These are phyloP conservation scores for Pichia thaimueangensis DNA, from an alignment of 805 yeast species.

Conservation along the genomic window DNA sequence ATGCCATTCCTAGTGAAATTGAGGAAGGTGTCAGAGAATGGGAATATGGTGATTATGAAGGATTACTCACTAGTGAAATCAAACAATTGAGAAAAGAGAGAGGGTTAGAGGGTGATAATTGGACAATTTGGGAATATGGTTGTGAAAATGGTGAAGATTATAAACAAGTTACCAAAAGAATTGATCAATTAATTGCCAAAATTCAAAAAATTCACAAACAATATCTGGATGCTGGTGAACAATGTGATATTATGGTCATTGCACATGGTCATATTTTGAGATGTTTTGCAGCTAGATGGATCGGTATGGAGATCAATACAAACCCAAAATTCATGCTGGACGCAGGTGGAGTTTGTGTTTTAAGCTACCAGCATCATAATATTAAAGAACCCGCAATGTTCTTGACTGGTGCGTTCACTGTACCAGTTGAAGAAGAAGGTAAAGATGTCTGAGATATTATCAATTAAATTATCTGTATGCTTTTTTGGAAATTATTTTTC, in stretches of 20 bases:
- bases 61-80: constrained; percentile 64
- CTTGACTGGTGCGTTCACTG: constrained; percentile 76
- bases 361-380: constrained; percentile 81
- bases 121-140: constrained; percentile 90
- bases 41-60: constrained; percentile 97
- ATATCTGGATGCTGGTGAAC: constrained; percentile 42
- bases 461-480: too few species aligned
- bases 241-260: constrained; percentile 73
- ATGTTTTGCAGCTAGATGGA: constrained; percentile 88
- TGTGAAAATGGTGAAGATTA: constrained; percentile 85
- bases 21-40: constrained; percentile 82
- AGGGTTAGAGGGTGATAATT: constrained; percentile 47
- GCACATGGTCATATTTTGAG: constrained; percentile 94
- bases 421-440: constrained; percentile 58
- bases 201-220: constrained; percentile 54
- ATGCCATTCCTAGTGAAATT: constrained; percentile 38
- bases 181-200: constrained; percentile 62
- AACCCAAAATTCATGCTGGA: constrained; percentile 84
- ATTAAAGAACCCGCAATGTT: constrained; percentile 82
- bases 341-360: constrained; percentile 93
- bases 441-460: too few species aligned
- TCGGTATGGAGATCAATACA: constrained; percentile 43
- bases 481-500: too few species aligned
- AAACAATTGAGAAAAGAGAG: constrained; percentile 47
- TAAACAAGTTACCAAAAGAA: constrained; percentile 57